Percentiles rank a stretch among this genome's conserved stretches.
These are phyloP conservation scores for Fusarium aywerte DNA, from an alignment of 2,329 filamentous ascomycete species.

Conservation along the genomic window DNA sequence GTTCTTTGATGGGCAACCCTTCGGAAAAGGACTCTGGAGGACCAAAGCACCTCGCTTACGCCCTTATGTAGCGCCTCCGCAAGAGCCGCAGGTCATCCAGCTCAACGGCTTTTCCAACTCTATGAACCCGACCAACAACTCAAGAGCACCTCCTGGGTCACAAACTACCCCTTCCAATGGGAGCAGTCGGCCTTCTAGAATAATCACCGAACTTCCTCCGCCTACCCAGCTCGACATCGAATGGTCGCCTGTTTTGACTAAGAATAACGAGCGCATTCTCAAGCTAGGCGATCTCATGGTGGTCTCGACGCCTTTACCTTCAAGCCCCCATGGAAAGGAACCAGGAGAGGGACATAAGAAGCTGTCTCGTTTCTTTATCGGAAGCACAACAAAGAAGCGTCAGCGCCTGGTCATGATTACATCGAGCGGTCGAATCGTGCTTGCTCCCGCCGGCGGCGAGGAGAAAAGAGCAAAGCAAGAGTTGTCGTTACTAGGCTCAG, in stretches of 20 bases:
- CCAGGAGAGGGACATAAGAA: conserved; percentile 84
- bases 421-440: conserved; percentile 86
- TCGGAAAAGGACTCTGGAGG: conserved; percentile 88
- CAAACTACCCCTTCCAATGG: conserved; percentile 56
- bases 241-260: conserved; percentile 95
- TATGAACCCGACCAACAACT: conserved; percentile 49
- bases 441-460: conserved; percentile 91
- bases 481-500: conserved; percentile 80
- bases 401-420: conserved; percentile 96
- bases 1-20: conserved; percentile 89
- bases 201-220: conserved; percentile 96
- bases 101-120: conserved; percentile 66
- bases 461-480: conserved; percentile 97
- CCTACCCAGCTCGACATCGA: conserved; percentile 97
- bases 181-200: conserved; percentile 72
- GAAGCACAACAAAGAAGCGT: conserved; percentile 89
- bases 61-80: conserved; percentile 80
- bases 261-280: conserved; percentile 90
- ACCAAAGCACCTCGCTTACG: conserved; percentile 88
- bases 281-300: conserved; percentile 94
- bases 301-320: conserved; percentile 78
- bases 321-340: conserved; percentile 77
- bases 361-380: conserved; percentile 91
- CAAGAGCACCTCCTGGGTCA: conserved; percentile 51
- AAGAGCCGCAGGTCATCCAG: conserved; percentile 79